Conservation (phyloP, 805 yeast genomes). For the Zygosaccharomyces lentus region DNA sequence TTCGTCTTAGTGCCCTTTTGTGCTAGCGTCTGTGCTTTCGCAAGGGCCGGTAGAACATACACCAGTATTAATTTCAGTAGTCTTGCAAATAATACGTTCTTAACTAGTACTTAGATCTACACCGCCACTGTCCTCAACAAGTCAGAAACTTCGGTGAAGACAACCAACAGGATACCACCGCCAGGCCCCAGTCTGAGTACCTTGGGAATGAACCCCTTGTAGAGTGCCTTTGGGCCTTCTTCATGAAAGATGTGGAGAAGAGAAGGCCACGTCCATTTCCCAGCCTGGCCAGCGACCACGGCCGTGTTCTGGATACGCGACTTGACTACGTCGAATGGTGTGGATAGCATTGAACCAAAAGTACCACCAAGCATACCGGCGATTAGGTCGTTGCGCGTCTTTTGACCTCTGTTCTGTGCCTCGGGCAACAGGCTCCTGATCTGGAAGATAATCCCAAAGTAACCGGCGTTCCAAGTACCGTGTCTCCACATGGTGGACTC, state of each 20-base stretch:
- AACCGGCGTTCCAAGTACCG: conserved; percentile 95
- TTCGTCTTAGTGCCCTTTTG: conserved; percentile 69
- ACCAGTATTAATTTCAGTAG: conserved; percentile 21
- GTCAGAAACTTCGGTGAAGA: conserved; percentile 93
- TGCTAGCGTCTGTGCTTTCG: conserved; percentile 23
- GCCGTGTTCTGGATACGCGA: conserved; percentile 85
- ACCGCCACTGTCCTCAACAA: conserved; percentile 57
- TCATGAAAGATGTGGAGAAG: conserved; percentile 65
- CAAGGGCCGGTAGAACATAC: conserved; percentile 73
- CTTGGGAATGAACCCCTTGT: conserved; percentile 96
- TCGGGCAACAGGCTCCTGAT: conserved; percentile 73
- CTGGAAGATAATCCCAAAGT: conserved; percentile 92
- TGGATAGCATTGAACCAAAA: conserved; percentile 88
- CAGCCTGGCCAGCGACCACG: conserved; percentile 62
- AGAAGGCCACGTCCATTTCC: conserved; percentile 89
- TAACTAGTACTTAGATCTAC: background rate
- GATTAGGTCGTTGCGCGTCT: conserved; percentile 79
- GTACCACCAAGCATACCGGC: conserved; percentile 98
- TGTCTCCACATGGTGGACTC: conserved; percentile 99
- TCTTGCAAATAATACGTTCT: background rate
- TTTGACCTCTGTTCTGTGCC: conserved; percentile 64
- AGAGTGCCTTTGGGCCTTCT: conserved; percentile 88
- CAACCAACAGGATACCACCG: conserved; percentile 96
- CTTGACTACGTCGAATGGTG: conserved; percentile 97
- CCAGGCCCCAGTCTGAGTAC: conserved; percentile 98